Evolutionary conservation across 1,139 yeast genomes (phyloP).

Genomic region (Trichomonascaceae sp.): DNA sequence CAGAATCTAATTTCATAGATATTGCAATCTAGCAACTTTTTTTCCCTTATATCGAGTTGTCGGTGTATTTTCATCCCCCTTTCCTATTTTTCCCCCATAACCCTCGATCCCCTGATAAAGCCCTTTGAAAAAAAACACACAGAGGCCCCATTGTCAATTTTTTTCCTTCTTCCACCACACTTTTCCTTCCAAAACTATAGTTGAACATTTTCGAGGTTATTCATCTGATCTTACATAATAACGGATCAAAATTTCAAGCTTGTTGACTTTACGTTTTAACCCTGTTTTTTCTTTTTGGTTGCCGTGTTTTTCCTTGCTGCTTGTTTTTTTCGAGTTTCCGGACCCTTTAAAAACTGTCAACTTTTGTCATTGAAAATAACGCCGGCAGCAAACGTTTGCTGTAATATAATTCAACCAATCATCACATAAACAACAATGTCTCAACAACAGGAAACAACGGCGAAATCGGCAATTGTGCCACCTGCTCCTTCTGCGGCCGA

Average conservation of each 20-base stretch:
- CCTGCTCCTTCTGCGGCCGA: slow-evolving; percentile 36
- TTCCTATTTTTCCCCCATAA: neutral
- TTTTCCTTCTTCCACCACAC: neutral
- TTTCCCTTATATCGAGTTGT: too few relatives aligned
- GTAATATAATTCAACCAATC: neutral
- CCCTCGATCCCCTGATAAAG: neutral
- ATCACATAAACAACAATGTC: neutral
- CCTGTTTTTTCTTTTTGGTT: neutral
- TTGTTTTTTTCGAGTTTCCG: neutral
- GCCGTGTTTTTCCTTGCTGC: neutral
- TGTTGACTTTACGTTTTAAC: neutral
- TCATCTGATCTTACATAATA: neutral
- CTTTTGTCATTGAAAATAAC: neutral
- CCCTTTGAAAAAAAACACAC: too few relatives aligned
- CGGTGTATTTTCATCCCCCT: neutral
- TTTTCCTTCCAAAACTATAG: neutral
- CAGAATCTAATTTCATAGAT: too few relatives aligned
- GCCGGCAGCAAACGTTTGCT: slow-evolving; percentile 1
- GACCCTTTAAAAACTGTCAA: neutral
- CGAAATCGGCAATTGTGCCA: slow-evolving; percentile 35
- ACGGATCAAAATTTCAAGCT: too few relatives aligned
- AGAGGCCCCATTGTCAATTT: too few relatives aligned
- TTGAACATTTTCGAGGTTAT: neutral
- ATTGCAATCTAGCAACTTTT: too few relatives aligned
- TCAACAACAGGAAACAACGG: slow-evolving; percentile 19